Conservation (phyloP, 2,329 filamentous ascomycete genomes). For the Tolypocladium ovalisporum region DNA sequence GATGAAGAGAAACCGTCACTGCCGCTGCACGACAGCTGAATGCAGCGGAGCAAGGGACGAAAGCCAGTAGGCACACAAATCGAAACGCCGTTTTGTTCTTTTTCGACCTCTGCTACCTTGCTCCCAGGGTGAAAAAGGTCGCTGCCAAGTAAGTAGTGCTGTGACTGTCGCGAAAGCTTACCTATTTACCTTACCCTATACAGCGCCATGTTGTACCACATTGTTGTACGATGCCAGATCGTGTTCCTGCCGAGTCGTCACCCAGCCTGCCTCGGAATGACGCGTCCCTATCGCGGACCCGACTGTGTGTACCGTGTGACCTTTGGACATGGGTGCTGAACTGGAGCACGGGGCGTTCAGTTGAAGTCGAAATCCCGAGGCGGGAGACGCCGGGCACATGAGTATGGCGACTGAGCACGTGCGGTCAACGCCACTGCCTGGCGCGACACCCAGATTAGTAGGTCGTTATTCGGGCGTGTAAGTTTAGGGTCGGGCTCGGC, state of each 20-base stretch:
- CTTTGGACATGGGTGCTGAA: not conserved
- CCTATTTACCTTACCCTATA: not conserved
- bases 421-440: not conserved
- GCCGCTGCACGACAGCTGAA: not conserved
- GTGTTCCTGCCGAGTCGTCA: not conserved
- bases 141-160: not conserved
- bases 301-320: not conserved
- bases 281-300: not conserved
- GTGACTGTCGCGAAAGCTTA: not conserved
- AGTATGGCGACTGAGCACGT: not conserved
- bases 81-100: not conserved
- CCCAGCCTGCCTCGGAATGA: not conserved
- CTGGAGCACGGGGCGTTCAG: not conserved
- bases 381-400: not conserved
- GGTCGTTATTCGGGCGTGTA: not conserved
- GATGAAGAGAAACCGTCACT: not conserved
- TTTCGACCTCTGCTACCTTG: not conserved
- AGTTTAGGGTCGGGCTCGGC: not conserved
- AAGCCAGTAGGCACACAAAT: not conserved
- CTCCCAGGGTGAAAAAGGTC: not conserved
- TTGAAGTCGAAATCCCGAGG: not conserved
- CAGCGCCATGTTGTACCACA: not conserved
- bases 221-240: not conserved
- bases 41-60: not conserved
- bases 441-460: not conserved